Evolutionary conservation across 1,284 basidiomycete genomes (phyloP).

Genomic region (Testicularia cyperi): DNA sequence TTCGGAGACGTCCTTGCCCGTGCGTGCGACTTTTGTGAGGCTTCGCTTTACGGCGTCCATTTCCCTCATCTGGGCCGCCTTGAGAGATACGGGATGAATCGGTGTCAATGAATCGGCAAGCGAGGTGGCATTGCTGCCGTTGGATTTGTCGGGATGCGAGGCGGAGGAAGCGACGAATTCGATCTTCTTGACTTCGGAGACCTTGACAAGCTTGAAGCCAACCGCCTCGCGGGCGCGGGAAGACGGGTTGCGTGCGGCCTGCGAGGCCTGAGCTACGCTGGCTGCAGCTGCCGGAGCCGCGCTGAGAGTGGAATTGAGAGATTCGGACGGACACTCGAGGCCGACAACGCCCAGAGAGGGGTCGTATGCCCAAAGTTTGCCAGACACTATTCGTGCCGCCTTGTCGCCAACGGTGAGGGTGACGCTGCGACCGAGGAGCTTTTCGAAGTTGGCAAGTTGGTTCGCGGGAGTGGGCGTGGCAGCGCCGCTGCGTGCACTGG

Average conservation of each 20-base stretch:
- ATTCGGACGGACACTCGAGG: constrained; percentile 41
- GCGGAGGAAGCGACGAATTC: constrained; percentile 15
- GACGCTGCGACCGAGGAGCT: constrained; percentile 25
- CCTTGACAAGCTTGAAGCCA: constrained; percentile 53
- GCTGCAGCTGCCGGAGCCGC: constrained; percentile 39
- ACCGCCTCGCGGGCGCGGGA: constrained; percentile 10
- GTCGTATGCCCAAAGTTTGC: constrained; percentile 56
- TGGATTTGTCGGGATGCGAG: not conserved
- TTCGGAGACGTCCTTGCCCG: constrained; percentile 43
- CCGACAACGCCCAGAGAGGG: constrained; percentile 42
- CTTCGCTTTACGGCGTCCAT: constrained; percentile 40
- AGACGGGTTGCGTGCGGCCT: constrained; percentile 26
- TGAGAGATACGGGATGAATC: constrained; percentile 29
- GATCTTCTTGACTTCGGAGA: constrained; percentile 44
- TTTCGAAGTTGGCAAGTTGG: constrained; percentile 23
- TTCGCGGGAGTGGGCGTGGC: constrained; percentile 6
- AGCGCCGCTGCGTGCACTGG: constrained; percentile 9
- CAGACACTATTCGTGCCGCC: constrained; percentile 22
- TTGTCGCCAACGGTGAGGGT: constrained; percentile 32
- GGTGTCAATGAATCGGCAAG: constrained; percentile 15
- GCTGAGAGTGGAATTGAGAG: constrained; percentile 1
- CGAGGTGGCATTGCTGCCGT: constrained; percentile 4
- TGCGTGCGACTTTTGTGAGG: constrained; percentile 35
- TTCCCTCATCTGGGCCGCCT: constrained; percentile 38
- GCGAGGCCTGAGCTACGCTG: constrained; percentile 26